Conservation (phyloP, 2,329 filamentous ascomycete species). For the Sarocladium kiliense region DNA sequence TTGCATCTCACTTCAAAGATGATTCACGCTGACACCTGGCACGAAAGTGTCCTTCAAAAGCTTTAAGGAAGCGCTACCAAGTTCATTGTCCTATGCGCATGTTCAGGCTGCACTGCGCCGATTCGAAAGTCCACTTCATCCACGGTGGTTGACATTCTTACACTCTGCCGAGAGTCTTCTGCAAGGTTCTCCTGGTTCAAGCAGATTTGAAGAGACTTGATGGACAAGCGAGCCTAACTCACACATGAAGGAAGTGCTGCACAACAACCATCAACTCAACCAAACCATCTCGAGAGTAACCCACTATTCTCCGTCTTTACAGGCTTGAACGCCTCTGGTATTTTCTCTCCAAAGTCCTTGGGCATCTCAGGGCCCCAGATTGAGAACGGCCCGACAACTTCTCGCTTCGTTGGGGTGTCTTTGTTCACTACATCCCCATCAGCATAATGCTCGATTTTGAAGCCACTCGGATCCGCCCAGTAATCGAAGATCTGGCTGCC, state of each 20-base stretch:
- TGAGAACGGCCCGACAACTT: slow-evolving; percentile 11
- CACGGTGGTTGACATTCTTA: slow-evolving; percentile 15
- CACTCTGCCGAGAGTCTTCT: slow-evolving; percentile 4
- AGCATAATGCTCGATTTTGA: slow-evolving; percentile 55
- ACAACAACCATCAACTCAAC: too few species aligned
- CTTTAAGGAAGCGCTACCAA: slow-evolving; percentile 9
- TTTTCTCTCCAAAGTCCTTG: neutral
- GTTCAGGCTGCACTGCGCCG: slow-evolving; percentile 11
- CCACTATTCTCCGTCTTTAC: neutral
- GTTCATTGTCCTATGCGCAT: slow-evolving; percentile 10
- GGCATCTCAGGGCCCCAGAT: slow-evolving; percentile 18
- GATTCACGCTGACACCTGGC: neutral
- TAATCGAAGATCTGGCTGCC: slow-evolving; percentile 61
- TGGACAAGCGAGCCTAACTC: too few species aligned
- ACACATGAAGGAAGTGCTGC: too few species aligned
- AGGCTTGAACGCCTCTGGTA: neutral
- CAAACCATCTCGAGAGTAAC: neutral
- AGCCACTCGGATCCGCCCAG: slow-evolving; percentile 50
- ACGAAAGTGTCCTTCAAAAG: slow-evolving; percentile 13
- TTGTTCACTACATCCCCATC: slow-evolving; percentile 57
- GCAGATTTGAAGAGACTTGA: too few species aligned
- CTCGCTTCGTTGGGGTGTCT: slow-evolving; percentile 29
- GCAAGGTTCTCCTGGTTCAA: too few species aligned
- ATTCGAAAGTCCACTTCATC: slow-evolving; percentile 15
- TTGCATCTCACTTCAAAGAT: too few species aligned